Evolutionary conservation across 169 alveolate species (phyloP), one percentile per base, ranked within the genome.

Genomic region (Eimeria falciformis): DNA sequence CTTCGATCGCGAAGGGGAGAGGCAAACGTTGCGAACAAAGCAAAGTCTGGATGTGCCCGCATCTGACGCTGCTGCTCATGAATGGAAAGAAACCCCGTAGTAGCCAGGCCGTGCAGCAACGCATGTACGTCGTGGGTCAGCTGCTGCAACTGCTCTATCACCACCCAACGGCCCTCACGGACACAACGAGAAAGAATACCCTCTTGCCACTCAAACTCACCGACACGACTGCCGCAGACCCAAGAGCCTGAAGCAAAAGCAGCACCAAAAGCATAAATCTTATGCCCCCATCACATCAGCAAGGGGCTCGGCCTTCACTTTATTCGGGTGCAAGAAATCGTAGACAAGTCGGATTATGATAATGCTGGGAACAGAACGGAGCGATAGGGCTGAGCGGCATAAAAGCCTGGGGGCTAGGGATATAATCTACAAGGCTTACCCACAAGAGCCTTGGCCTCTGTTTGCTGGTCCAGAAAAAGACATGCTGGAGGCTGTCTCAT

Each of bases 151-250:
- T 88, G 87, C 81, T 88, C 89, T 75, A 88, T 71, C 37, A 88
- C 81, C 55, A 81, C 56, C 93, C 93, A 88, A 2, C 93, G 88
- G 21, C 93, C 93, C 69, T 88, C 89, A 2, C 77, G 77, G 37
- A 88, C 81, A 81, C 93, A 88, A 56, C 93, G 93, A 18, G 88
- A 17, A 11, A 88, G 69, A 46, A 88, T 33, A 21, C 93, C 93
- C 56, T 88, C 93, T 68, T 88, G 93, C 93, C 93, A 88, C 68
- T 65, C 81, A 46, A 88, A 88, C 33, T 50, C 85, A 37, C 89
- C 87, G 25, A 79, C 93, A 6, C 71, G 88, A 29, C 93, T 58
- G 89, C 93, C 83, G 62, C 93, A 88, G 5, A 88, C 88, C 93
- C 93, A 88, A 25, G 93, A 73, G 33, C 93, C 93, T 88, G 92